Conservation (phyloP, 225 moss, liverwort and hornwort species). For the Neckera pumila region DNA sequence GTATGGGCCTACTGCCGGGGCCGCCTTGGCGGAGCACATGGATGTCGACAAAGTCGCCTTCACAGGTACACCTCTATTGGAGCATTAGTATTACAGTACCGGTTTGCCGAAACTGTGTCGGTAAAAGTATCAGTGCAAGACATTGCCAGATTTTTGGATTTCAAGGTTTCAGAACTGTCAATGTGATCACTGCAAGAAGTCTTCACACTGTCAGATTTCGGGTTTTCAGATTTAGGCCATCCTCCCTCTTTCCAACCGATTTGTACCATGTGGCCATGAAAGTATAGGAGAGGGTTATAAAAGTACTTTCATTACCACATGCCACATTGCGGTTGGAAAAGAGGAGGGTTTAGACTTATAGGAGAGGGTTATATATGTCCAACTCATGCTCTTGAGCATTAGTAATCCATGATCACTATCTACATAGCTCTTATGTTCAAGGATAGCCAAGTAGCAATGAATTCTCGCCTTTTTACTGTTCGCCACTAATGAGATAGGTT, state of each 20-base stretch:
- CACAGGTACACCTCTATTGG: slow-evolving; percentile 17
- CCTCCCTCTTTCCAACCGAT: neutral
- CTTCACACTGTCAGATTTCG: neutral
- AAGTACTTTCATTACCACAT: neutral
- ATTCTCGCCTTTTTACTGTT: neutral
- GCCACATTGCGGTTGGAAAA: neutral
- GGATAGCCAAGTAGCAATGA: neutral
- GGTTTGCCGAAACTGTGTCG: neutral
- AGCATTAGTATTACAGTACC: neutral
- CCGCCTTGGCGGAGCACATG: slow-evolving; percentile 65
- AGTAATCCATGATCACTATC: neutral
- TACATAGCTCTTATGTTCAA: neutral
- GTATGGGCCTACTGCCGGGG: slow-evolving; percentile 73
- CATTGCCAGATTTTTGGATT: neutral
- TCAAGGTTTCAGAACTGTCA: neutral
- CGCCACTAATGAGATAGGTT: neutral
- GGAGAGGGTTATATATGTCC: neutral
- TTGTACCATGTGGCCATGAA: neutral
- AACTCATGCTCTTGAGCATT: neutral
- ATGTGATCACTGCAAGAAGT: neutral
- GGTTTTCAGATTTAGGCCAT: neutral
- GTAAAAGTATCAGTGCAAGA: neutral
- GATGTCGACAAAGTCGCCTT: slow-evolving; percentile 85
- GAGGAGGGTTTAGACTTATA: neutral
- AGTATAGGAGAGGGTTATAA: neutral